These are phyloP conservation scores for Brassica rapa DNA, from an alignment of 345 rosid genomes.

Conservation along the genomic window DNA sequence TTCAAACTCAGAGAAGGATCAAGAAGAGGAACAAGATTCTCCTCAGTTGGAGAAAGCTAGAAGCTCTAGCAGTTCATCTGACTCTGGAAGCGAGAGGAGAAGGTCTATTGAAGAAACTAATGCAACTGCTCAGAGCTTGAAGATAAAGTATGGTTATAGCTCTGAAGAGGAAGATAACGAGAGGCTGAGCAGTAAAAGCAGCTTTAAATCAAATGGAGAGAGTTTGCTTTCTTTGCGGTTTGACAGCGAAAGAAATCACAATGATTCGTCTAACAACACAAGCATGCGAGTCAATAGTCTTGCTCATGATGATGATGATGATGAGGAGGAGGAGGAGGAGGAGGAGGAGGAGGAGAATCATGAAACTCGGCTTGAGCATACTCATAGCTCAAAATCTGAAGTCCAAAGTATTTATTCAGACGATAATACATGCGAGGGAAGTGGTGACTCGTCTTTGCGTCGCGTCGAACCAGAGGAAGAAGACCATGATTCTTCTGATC, in stretches of 20 bases:
- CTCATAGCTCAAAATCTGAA: constrained; percentile 34
- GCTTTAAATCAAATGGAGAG: constrained; percentile 27
- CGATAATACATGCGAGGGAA: constrained; percentile 23
- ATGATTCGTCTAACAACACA: constrained; percentile 16
- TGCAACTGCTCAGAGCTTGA: constrained; percentile 38
- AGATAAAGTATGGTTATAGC: constrained; percentile 37
- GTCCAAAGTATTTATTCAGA: constrained; percentile 31
- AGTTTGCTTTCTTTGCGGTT: constrained; percentile 14
- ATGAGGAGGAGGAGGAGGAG: neutral
- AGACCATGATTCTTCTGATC: constrained; percentile 26
- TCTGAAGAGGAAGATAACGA: constrained; percentile 36
- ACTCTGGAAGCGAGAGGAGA: constrained; percentile 26
- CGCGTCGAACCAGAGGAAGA: constrained; percentile 20
- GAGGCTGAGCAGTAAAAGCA: constrained; percentile 29
- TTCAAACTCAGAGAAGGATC: constrained; percentile 24
- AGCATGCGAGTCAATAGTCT: constrained; percentile 23
- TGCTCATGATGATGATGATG: constrained; percentile 22
- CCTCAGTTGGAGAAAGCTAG: constrained; percentile 24
- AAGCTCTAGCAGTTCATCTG: constrained; percentile 31
- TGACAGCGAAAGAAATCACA: constrained; percentile 18
- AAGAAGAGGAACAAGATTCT: constrained; percentile 21
- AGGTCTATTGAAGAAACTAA: constrained; percentile 27
- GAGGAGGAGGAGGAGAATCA: constrained; percentile 7
- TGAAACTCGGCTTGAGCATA: constrained; percentile 30
- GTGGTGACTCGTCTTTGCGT: constrained; percentile 20